Base-by-base conservation (phyloP, 306 rosid species). In the Trifolium fragiferum region DNA sequence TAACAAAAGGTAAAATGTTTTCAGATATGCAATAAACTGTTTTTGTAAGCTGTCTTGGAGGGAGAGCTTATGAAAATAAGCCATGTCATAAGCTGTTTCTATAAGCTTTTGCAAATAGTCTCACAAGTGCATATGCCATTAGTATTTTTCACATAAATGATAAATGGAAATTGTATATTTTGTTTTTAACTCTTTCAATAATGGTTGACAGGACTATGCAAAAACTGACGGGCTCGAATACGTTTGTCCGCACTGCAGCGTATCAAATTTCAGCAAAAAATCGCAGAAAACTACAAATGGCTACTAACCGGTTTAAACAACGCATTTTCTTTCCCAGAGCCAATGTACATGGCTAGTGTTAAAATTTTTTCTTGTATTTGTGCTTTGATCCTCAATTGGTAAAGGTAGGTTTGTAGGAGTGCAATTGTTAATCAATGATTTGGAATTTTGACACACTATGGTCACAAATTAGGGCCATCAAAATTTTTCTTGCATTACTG, bases 171-270 rank as follows among this genome's bases (percentile, higher is more conserved):
- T 68, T 14, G 18, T 23, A 15, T 64, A 11, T 64, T 57, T 27
- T 1, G 55, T 43, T 63, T 38, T 64, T 18, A 19, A 9, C n/a
- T 2, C 50, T 64, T 0, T 59, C 27, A 1, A 15, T 46, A 41
- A 25, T 40, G 66, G 61, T 62, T 79, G 78, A 64, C 93, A 94
- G 97, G 97, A 94, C 88, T 94, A 94, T 57, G 98, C 98, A 15
- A 94, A 91, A 86, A 94, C 97, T 25, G 98, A 94, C 65, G 98
- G 98, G 58, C 87, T 94, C 66, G 97, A 94, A 75, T 94, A 94
- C 77, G 85, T 94, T 43, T 94, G 98, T 81, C 98, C 97, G 4
- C 97, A 89, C 68, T 94, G 98, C 85, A 90, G 93, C 76, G 70
- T 87, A 14, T 88, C 92, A 70, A 90, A 85, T 71, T 91, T 83